Conservation (phyloP, 2,329 filamentous ascomycete genomes). For the Colletotrichum melonis region DNA sequence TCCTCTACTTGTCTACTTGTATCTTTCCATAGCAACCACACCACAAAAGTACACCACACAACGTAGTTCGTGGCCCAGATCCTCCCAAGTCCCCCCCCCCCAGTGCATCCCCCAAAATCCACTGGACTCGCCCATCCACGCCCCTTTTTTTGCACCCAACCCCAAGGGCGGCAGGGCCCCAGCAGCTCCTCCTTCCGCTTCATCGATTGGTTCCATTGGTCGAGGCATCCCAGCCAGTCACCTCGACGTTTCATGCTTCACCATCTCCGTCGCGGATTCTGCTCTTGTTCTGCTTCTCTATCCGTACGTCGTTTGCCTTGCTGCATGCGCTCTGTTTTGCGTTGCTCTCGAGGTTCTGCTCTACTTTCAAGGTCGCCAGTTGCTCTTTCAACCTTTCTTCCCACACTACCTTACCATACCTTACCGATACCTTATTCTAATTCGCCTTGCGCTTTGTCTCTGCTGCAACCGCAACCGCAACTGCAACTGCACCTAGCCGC, state of each 20-base stretch:
- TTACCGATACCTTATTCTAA: not conserved
- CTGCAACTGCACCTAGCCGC: not conserved
- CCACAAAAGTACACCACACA: not conserved
- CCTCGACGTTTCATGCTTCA: conserved; percentile 46
- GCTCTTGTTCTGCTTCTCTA: conserved; percentile 22
- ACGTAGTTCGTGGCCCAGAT: conserved; percentile 20
- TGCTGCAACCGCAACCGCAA: not conserved
- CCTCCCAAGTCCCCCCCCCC: not conserved
- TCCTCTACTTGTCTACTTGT: not conserved
- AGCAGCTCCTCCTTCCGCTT: conserved; percentile 2
- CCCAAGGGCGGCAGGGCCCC: conserved; percentile 2
- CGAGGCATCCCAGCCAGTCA: conserved; percentile 37
- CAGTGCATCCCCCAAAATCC: not conserved
- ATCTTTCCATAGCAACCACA: not conserved
- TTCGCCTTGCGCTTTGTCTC: conserved; percentile 2
- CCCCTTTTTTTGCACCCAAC: conserved; percentile 15
- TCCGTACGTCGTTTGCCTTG: not conserved
- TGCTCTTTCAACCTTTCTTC: not conserved
- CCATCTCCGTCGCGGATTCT: conserved; percentile 44
- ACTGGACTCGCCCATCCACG: conserved; percentile 15
- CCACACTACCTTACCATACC: not conserved
- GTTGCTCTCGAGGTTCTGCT: not conserved
- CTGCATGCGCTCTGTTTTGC: not conserved
- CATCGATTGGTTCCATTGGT: conserved; percentile 41
- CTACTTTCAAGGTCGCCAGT: not conserved